These are phyloP conservation scores for Macrophomina tecta DNA, from an alignment of 2,329 filamentous ascomycete genomes.

Conservation along the genomic window DNA sequence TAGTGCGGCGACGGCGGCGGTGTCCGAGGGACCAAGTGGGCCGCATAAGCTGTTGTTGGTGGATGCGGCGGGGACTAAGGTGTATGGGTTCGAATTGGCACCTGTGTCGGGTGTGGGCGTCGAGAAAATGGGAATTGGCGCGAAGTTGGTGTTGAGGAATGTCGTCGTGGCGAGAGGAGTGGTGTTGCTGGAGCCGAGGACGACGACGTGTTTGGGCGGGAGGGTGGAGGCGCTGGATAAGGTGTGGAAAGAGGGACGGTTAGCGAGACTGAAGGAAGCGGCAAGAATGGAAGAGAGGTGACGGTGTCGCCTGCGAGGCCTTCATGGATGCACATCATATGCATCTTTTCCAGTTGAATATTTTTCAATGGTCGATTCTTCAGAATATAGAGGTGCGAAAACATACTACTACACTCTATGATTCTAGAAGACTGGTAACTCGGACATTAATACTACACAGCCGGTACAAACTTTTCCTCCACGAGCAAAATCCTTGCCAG, in stretches of 20 bases:
- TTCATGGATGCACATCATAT: too few species aligned
- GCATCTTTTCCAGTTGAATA: not conserved
- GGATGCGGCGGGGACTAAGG: slow-evolving; percentile 70
- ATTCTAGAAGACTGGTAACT: not conserved
- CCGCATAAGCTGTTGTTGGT: slow-evolving; percentile 83
- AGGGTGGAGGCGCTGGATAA: slow-evolving; percentile 83
- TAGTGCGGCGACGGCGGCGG: slow-evolving; percentile 25
- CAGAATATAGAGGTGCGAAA: not conserved
- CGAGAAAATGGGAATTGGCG: slow-evolving; percentile 80
- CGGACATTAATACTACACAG: slow-evolving; percentile 6
- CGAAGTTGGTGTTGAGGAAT: slow-evolving; percentile 76
- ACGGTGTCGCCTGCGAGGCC: not conserved
- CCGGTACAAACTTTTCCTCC: not conserved
- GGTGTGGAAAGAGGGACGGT: slow-evolving; percentile 74
- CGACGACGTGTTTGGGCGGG: slow-evolving; percentile 78
- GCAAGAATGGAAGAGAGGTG: slow-evolving; percentile 42
- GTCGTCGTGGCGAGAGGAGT: slow-evolving; percentile 75
- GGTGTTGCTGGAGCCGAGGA: slow-evolving; percentile 75
- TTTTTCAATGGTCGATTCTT: not conserved
- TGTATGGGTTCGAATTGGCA: slow-evolving; percentile 70
- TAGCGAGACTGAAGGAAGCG: slow-evolving; percentile 70
- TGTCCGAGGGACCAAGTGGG: slow-evolving; percentile 71
- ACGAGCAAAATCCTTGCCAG: not conserved
- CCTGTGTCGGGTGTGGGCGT: slow-evolving; percentile 71
- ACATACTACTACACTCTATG: slow-evolving; percentile 16